A percentile compares a stretch with the other conserved stretches of the same genome.
phyloP scores from a whole-genome alignment of 1,139 yeast species.

The Candida glucosophila region DNA sequence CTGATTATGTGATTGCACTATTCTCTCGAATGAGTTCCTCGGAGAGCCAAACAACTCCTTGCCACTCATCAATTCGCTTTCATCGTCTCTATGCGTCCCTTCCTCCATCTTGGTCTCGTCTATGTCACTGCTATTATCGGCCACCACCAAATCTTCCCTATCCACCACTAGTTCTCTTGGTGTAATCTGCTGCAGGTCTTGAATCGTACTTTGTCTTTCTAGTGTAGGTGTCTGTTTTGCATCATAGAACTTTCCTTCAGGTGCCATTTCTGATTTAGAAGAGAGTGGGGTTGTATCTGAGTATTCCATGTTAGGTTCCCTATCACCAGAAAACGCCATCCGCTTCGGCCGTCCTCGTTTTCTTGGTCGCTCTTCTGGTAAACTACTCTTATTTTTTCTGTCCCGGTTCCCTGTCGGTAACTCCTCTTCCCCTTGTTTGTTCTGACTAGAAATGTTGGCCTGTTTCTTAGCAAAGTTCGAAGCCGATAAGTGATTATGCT shows the following conservation, averaged over 20 bases:
- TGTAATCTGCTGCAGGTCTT: slow-evolving; percentile 30
- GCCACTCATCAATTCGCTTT: slow-evolving; percentile 33
- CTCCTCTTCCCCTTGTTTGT: slow-evolving; percentile 7
- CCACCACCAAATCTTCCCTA: slow-evolving; percentile 32
- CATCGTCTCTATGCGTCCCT: slow-evolving; percentile 12
- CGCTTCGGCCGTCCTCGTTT: slow-evolving; percentile 45
- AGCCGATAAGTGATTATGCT: slow-evolving; percentile 67
- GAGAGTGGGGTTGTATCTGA: slow-evolving; percentile 25
- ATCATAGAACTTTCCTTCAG: slow-evolving; percentile 22
- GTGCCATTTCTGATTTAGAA: slow-evolving; percentile 10
- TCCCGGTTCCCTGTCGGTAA: slow-evolving; percentile 5
- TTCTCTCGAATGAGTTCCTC: slow-evolving; percentile 29
- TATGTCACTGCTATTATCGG: slow-evolving; percentile 15
- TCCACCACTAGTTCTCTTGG: slow-evolving; percentile 26
- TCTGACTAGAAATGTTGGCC: slow-evolving; percentile 7
- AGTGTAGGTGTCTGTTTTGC: slow-evolving; percentile 14
- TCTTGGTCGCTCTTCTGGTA: slow-evolving; percentile 25
- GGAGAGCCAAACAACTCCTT: slow-evolving; percentile 39
- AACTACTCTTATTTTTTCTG: slow-evolving; percentile 13
- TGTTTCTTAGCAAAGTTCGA: slow-evolving; percentile 40
- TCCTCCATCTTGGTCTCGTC: slow-evolving; percentile 12
- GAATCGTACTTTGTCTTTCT: slow-evolving; percentile 35
- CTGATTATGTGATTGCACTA: slow-evolving; percentile 10
- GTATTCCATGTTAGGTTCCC: slow-evolving; percentile 21
- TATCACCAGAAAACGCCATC: no score